These are phyloP conservation scores for Penicillium hordei DNA, from an alignment of 2,329 filamentous ascomycete species.

Conservation along the genomic window DNA sequence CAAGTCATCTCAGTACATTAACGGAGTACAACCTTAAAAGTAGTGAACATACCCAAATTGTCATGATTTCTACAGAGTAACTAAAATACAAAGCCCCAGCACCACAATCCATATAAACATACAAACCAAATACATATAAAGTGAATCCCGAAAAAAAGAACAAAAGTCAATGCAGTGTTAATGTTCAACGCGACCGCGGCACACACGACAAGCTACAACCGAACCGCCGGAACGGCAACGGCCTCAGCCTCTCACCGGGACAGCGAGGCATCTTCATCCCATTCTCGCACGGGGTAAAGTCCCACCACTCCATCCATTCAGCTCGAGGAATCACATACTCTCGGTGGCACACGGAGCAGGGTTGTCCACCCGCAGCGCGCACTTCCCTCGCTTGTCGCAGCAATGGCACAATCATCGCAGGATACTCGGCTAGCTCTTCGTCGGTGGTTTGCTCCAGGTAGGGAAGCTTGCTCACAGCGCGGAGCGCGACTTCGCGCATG, in stretches of 20 bases:
- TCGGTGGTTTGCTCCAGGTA: constrained; percentile 40
- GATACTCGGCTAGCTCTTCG: constrained; percentile 36
- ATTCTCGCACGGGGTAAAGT: constrained; percentile 42
- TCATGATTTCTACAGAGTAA: background rate
- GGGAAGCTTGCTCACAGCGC: constrained; percentile 38
- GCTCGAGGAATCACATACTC: constrained; percentile 44
- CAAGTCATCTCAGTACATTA: background rate
- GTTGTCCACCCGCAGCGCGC: constrained; percentile 38
- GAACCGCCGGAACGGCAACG: constrained; percentile 42
- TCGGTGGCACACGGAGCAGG: constrained; percentile 43
- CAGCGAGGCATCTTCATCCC: constrained; percentile 35
- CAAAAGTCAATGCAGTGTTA: background rate
- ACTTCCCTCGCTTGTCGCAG: constrained; percentile 38
- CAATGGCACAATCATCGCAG: constrained; percentile 36
- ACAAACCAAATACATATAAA: constrained; percentile 13
- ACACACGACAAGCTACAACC: constrained; percentile 45
- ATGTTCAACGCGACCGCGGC: constrained; percentile 17
- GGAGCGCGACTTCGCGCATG: constrained; percentile 45
- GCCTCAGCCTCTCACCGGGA: constrained; percentile 34
- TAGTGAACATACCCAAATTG: background rate
- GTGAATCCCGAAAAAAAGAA: background rate
- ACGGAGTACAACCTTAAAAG: background rate
- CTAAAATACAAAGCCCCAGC: background rate
- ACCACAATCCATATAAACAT: constrained; percentile 15
- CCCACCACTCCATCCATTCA: constrained; percentile 50